phyloP scores from a whole-genome alignment of 768 basidiomycete genomes.

The Lactarius hengduanensis region DNA sequence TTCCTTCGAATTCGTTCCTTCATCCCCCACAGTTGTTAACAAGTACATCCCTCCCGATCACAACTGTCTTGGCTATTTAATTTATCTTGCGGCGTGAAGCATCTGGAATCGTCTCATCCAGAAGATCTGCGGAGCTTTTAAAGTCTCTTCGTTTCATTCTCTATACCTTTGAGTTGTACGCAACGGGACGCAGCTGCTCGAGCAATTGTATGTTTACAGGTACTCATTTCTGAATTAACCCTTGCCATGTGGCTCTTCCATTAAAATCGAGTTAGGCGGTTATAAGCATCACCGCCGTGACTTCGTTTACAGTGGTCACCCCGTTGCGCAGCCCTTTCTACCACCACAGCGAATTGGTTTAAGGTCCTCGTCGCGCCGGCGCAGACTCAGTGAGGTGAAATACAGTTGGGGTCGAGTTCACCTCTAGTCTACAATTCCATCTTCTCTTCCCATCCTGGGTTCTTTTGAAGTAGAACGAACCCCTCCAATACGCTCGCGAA shows the following conservation, averaged over 20 bases:
- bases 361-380: background rate
- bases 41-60: no score
- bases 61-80: no score
- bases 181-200: background rate
- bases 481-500: conserved; percentile 90
- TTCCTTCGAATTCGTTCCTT: background rate
- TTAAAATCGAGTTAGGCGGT: background rate
- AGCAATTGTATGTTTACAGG: background rate
- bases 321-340: background rate
- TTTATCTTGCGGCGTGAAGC: no score
- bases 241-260: background rate
- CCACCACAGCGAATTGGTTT: background rate
- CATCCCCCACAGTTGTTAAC: background rate
- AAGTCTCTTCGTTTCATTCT: background rate
- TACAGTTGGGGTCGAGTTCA: conserved; percentile 7
- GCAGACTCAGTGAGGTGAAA: conserved; percentile 2
- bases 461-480: conserved; percentile 89
- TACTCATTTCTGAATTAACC: no score
- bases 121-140: background rate
- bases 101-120: background rate
- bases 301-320: background rate
- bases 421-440: conserved; percentile 61
- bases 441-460: conserved; percentile 85
- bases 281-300: background rate
- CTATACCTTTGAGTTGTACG: background rate